Evolutionary conservation across 2,329 filamentous ascomycete species (phyloP).

Genomic region (Ceratocystis diversiconidia): DNA sequence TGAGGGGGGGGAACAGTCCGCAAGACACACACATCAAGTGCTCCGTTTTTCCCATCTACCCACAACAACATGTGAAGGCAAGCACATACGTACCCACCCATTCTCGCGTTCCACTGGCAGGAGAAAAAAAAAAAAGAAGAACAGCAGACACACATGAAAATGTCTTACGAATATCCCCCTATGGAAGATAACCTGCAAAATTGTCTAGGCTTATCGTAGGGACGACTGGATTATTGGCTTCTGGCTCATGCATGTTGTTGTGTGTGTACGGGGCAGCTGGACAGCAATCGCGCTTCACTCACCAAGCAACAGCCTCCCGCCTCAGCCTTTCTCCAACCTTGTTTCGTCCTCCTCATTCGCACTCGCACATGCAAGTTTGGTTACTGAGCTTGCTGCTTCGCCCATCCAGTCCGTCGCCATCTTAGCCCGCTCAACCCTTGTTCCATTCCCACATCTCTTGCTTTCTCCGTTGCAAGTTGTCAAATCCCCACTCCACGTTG

Average conservation of each 20-base stretch:
- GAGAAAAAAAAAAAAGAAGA: neutral
- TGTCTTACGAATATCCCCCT: neutral
- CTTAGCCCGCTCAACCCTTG: neutral
- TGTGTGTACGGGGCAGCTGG: neutral
- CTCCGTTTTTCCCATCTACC: neutral
- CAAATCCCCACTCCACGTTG: neutral
- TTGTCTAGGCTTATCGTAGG: neutral
- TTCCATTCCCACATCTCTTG: neutral
- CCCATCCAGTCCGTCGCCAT: no score
- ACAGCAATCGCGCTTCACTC: neutral
- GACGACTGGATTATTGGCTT: neutral
- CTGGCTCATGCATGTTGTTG: neutral
- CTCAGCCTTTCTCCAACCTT: neutral
- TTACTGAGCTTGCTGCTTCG: no score
- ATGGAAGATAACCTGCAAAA: neutral
- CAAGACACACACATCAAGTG: no score
- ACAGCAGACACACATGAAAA: neutral
- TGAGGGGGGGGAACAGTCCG: no score
- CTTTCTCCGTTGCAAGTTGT: neutral
- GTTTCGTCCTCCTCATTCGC: neutral
- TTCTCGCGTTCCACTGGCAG: neutral
- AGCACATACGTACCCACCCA: neutral
- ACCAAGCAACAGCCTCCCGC: neutral
- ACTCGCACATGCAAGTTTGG: no score
- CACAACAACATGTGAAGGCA: neutral